A percentile compares a stretch with the other conserved stretches of the same genome.
These are phyloP conservation scores for Cercospora janseana DNA, from an alignment of 2,329 filamentous ascomycete species.

Conservation along the genomic window DNA sequence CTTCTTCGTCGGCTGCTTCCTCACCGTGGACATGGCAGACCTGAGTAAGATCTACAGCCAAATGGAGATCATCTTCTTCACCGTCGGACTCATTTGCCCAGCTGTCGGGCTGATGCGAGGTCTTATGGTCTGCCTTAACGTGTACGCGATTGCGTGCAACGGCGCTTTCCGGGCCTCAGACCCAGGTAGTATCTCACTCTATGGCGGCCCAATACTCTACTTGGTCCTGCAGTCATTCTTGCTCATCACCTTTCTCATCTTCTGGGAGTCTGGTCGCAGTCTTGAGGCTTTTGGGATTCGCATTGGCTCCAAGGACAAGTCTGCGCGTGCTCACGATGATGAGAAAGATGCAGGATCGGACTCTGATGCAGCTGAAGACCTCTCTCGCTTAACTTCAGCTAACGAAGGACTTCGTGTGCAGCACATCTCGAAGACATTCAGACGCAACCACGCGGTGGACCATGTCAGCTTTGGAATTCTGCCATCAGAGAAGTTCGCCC, in stretches of 20 bases:
- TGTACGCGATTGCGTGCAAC: constrained; percentile 73
- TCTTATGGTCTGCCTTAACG: constrained; percentile 72
- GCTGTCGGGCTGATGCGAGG: constrained; percentile 70
- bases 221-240: constrained; percentile 69
- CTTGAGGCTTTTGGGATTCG: constrained; percentile 37
- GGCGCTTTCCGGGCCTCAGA: constrained; percentile 61
- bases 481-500: constrained; percentile 76
- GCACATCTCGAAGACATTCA: constrained; percentile 75
- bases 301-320: constrained; percentile 2
- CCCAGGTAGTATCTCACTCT: constrained; percentile 67
- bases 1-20: constrained; percentile 25
- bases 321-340: not conserved
- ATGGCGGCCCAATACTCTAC: constrained; percentile 80
- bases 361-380: constrained; percentile 22
- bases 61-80: constrained; percentile 63
- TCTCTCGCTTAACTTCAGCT: constrained; percentile 44
- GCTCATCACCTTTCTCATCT: constrained; percentile 70
- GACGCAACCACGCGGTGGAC: constrained; percentile 71
- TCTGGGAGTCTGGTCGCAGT: constrained; percentile 65
- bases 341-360: constrained; percentile 35
- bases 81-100: constrained; percentile 68
- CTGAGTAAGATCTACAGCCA: constrained; percentile 35
- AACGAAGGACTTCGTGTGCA: constrained; percentile 69
- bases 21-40: constrained; percentile 25
- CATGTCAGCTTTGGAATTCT: constrained; percentile 79